phyloP scores from a whole-genome alignment of 306 rosid genomes.

The Rosa persica region DNA sequence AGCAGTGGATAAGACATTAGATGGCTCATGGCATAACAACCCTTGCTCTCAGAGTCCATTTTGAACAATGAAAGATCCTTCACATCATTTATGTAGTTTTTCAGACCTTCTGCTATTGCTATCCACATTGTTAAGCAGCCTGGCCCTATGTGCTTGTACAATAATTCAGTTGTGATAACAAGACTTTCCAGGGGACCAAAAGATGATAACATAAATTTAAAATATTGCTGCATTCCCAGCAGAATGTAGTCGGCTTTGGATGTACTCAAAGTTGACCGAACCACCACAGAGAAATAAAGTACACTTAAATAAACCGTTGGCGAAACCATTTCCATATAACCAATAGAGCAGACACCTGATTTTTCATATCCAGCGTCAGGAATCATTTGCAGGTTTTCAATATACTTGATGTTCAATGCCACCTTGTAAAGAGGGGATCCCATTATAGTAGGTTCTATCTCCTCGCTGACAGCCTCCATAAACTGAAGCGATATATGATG shows the following conservation, averaged over 20 bases:
- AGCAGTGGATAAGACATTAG: slow-evolving; percentile 66
- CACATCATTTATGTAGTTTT: slow-evolving; percentile 37
- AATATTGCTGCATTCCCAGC: slow-evolving; percentile 45
- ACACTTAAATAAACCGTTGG: slow-evolving; percentile 64
- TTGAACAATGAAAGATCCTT: slow-evolving; percentile 38
- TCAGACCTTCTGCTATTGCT: slow-evolving; percentile 54
- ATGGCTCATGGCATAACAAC: slow-evolving; percentile 39
- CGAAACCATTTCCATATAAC: slow-evolving; percentile 78
- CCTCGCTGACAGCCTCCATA: slow-evolving; percentile 56
- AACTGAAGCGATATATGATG: slow-evolving; percentile 38
- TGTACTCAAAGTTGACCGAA: slow-evolving; percentile 36
- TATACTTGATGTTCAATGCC: slow-evolving; percentile 56
- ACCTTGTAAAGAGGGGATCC: slow-evolving; percentile 77
- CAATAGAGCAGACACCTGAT: slow-evolving; percentile 30
- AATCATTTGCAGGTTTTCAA: slow-evolving; percentile 38
- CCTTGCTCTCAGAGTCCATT: slow-evolving; percentile 42
- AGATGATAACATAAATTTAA: slow-evolving; percentile 55
- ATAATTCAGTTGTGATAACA: slow-evolving; percentile 38
- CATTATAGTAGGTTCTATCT: slow-evolving; percentile 61
- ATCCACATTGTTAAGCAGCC: slow-evolving; percentile 63
- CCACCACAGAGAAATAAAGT: slow-evolving; percentile 54
- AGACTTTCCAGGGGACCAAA: slow-evolving; percentile 53
- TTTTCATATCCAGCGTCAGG: slow-evolving; percentile 37
- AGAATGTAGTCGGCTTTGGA: slow-evolving; percentile 31
- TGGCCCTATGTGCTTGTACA: slow-evolving; percentile 48